Evolutionary conservation across 306 rosid genomes (phyloP).

Genomic region (Malus sylvestris): DNA sequence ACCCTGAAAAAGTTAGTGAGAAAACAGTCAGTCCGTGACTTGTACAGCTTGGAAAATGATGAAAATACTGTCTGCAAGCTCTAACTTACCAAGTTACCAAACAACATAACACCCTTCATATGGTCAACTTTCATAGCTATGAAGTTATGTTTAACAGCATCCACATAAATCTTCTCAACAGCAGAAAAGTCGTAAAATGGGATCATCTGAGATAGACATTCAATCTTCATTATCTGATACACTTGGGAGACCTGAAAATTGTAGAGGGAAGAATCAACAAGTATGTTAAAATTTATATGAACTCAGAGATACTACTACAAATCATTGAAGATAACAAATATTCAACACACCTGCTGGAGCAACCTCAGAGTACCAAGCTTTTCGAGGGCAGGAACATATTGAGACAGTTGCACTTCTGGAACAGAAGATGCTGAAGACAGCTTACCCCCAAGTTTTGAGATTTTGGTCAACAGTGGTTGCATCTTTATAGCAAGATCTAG

Average conservation of each 20-base stretch:
- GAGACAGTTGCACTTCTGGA: slow-evolving; percentile 82
- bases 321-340: background rate
- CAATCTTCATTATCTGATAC: slow-evolving; percentile 79
- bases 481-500: slow-evolving; percentile 76
- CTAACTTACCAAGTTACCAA: slow-evolving; percentile 38
- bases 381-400: slow-evolving; percentile 68
- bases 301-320: background rate
- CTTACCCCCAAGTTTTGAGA: slow-evolving; percentile 78
- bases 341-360: slow-evolving; percentile 74
- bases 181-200: slow-evolving; percentile 72
- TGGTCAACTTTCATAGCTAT: slow-evolving; percentile 88
- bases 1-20: slow-evolving; percentile 36
- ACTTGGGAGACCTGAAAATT: slow-evolving; percentile 69
- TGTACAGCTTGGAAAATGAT: background rate
- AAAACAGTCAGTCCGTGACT: background rate
- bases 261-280: background rate
- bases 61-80: background rate
- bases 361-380: slow-evolving; percentile 85
- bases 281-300: background rate
- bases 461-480: slow-evolving; percentile 61
- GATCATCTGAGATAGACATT: slow-evolving; percentile 65
- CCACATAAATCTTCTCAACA: slow-evolving; percentile 85
- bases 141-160: slow-evolving; percentile 86
- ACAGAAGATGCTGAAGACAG: slow-evolving; percentile 85
- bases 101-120: slow-evolving; percentile 55